Base-by-base conservation (phyloP, 805 yeast genomes). In the Yarrowia phangngaensis region DNA sequence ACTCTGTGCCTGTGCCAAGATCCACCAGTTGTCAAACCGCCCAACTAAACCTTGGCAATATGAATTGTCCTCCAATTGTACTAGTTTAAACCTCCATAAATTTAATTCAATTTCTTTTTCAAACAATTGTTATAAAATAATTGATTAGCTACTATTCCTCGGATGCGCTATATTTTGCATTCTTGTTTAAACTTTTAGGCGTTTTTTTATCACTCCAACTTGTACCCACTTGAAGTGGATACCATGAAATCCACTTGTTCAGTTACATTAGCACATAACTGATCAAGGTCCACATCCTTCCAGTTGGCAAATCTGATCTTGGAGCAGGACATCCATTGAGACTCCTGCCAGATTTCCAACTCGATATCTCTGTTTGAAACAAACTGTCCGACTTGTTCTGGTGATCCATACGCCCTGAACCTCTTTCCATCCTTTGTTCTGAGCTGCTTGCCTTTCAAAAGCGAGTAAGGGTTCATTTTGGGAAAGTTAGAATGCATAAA, bases 401-500 rank as follows among this genome's bases (percentile, higher is more conserved):
- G 79, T 4, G 74, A 70, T 4, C 84, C 85, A 54, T 77, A 80
- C 9, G 79, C 60, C 52, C 86, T 64, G n/a, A 71, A 62, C 53
- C 84, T 64, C 11, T 72, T 64, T 3, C 74, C 76, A 7, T 68
- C 67, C 19, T 65, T 69, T 32, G 67, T 65, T 41, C 69, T 62
- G 2, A 73, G 67, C 46, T 70, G 68, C 2, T 69, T 70, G 4
- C 68, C 71, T 52, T 20, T 29, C 15, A 55, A 23, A 9, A 80
- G 66, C 12, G 64, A 64, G 70, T 80, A 74, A 2, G 86, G 85
- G 57, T 81, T 77, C 52, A 80, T 63, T 60, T 81, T 81, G 6
- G 85, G 85, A 64, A 71, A 74, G 59, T 81, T 80, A 26, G 84
- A 77, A 59, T 81, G 87, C 43, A 80, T 73, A 56, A 81, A 80